Conservation (phyloP, 768 basidiomycete genomes). For the Psilocybe sp. region DNA sequence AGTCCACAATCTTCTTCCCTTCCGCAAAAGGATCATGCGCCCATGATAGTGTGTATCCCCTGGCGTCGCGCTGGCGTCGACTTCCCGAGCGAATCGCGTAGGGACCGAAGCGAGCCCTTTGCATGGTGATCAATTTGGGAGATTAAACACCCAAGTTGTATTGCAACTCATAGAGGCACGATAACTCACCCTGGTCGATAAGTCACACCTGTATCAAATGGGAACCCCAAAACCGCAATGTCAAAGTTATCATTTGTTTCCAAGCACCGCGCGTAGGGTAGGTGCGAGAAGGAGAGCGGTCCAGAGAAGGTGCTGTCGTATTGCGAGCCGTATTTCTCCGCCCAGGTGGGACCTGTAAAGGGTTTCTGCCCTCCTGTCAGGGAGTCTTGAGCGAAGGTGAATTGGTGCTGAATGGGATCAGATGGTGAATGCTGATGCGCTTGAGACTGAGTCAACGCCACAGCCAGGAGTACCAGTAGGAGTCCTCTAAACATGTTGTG, state of each 20-base stretch:
- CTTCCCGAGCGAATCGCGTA: conserved; percentile 81
- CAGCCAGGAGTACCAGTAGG: neutral
- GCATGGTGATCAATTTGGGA: neutral
- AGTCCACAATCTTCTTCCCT: conserved; percentile 68
- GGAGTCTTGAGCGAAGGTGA: neutral
- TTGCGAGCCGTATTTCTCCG: conserved; percentile 72
- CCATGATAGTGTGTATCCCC: conserved; percentile 75
- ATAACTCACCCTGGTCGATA: conserved; percentile 49
- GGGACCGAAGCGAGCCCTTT: conserved; percentile 84
- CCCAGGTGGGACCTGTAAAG: conserved; percentile 43
- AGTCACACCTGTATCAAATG: conserved; percentile 71
- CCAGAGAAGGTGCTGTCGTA: conserved; percentile 77
- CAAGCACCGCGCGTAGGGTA: conserved; percentile 71
- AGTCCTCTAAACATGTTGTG: neutral
- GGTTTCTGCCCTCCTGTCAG: conserved; percentile 1
- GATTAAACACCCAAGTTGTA: neutral
- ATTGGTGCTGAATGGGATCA: conserved; percentile 1
- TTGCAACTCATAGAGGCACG: conserved; percentile 5
- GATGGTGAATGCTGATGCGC: neutral
- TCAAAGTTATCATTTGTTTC: conserved; percentile 61
- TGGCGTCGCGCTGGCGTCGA: conserved; percentile 53
- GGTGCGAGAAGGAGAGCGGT: conserved; percentile 78
- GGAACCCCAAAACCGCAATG: conserved; percentile 78
- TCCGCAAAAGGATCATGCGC: conserved; percentile 58
- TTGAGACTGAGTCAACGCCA: neutral